phyloP scores from a whole-genome alignment of 1,139 yeast species.

The Scheffersomyces parashehatae region DNA sequence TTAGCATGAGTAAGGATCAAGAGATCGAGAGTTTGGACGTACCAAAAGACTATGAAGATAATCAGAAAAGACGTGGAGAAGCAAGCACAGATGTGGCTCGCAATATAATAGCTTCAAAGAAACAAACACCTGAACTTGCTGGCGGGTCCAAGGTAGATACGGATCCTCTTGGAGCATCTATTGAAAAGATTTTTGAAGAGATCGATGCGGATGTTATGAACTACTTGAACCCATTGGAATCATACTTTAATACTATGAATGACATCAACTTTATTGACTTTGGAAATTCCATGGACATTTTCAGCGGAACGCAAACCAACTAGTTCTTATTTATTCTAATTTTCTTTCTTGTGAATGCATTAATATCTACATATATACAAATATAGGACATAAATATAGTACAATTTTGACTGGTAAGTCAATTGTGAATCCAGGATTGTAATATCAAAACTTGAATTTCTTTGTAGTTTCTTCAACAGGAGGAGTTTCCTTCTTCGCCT shows the following conservation, averaged over 20 bases:
- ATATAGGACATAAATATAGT: no score
- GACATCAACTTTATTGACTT: neutral
- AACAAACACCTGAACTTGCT: no score
- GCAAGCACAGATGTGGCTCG: neutral
- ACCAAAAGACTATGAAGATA: conserved; percentile 22
- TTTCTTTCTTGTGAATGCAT: no score
- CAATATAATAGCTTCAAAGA: no score
- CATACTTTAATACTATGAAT: conserved; percentile 16
- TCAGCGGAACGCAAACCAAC: neutral
- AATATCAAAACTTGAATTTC: conserved; percentile 12
- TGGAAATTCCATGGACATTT: neutral
- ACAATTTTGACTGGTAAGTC: no score
- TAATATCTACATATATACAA: no score
- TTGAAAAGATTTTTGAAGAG: conserved; percentile 34
- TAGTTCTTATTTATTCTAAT: neutral
- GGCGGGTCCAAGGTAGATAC: neutral
- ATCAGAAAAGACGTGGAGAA: neutral
- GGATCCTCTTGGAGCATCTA: conserved; percentile 9
- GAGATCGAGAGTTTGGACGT: conserved; percentile 46
- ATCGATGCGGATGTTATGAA: conserved; percentile 31
- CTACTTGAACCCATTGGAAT: conserved; percentile 30
- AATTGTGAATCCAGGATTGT: no score
- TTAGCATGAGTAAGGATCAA: conserved; percentile 45
- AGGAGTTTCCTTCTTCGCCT: no score
- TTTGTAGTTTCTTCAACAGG: conserved; percentile 2